phyloP scores from a whole-genome alignment of 768 basidiomycete species.

The Leucosporidium creatinivorum region DNA sequence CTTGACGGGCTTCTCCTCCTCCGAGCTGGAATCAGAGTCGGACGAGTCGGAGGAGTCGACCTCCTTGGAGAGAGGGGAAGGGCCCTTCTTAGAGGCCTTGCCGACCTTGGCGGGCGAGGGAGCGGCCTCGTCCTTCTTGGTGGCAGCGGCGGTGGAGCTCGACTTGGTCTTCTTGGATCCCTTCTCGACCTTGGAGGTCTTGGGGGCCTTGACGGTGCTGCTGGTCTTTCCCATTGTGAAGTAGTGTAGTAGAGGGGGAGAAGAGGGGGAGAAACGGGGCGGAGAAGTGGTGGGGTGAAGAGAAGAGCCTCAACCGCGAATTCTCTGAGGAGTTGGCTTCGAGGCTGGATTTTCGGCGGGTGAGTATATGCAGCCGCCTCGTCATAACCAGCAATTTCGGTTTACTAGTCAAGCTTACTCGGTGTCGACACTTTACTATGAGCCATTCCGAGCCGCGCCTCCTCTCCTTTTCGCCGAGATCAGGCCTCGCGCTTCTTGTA shows the following conservation, averaged over 20 bases:
- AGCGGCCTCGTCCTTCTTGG: slow-evolving; percentile 12
- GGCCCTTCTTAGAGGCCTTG: slow-evolving; percentile 27
- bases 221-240: slow-evolving; percentile 24
- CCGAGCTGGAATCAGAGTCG: slow-evolving; percentile 5
- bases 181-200: slow-evolving; percentile 10
- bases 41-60: slow-evolving; percentile 19
- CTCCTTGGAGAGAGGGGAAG: slow-evolving; percentile 8
- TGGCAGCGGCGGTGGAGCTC: slow-evolving; percentile 12
- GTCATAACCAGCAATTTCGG: too few species aligned
- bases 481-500: too few species aligned
- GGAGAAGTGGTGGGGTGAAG: background rate
- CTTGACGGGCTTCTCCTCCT: slow-evolving; percentile 15
- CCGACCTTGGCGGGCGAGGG: slow-evolving; percentile 5
- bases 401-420: too few species aligned
- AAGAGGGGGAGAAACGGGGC: background rate
- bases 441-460: too few species aligned
- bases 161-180: slow-evolving; percentile 29
- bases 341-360: too few species aligned
- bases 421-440: too few species aligned
- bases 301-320: background rate
- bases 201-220: slow-evolving; percentile 32
- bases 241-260: background rate
- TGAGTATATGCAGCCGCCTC: too few species aligned
- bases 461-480: too few species aligned
- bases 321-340: too few species aligned